Evolutionary conservation across 768 basidiomycete species (phyloP).

Genomic region (Austroboletus festivus): DNA sequence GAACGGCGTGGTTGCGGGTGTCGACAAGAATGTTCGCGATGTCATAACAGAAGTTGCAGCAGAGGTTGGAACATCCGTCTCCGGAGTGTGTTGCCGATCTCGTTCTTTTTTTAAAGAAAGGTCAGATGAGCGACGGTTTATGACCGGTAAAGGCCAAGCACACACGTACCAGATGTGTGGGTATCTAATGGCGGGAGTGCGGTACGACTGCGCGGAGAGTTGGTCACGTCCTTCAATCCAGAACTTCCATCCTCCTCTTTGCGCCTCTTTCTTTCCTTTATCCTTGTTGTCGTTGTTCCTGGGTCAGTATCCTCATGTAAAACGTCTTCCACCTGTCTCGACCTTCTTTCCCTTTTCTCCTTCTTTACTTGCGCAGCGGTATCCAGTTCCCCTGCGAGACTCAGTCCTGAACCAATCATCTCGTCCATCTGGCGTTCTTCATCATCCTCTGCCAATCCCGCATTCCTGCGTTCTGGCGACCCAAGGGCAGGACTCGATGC

Average conservation of each 20-base stretch:
- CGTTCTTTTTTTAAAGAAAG: constrained; percentile 26
- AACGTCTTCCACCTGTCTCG: constrained; percentile 17
- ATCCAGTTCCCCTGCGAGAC: constrained; percentile 16
- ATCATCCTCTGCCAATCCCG: constrained; percentile 54
- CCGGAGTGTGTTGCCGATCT: constrained; percentile 36
- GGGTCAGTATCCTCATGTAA: constrained; percentile 23
- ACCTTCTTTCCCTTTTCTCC: constrained; percentile 39
- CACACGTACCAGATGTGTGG: constrained; percentile 34
- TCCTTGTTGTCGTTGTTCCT: constrained; percentile 23
- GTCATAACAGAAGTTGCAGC: constrained; percentile 34
- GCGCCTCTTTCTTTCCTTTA: constrained; percentile 41
- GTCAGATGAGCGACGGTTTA: constrained; percentile 15
- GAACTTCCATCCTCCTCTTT: constrained; percentile 35
- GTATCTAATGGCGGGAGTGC: constrained; percentile 37
- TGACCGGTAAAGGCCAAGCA: neutral
- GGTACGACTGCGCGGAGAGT: constrained; percentile 43
- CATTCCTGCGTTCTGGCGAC: constrained; percentile 53
- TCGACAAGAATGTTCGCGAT: constrained; percentile 40
- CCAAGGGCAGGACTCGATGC: constrained; percentile 69
- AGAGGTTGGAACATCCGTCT: constrained; percentile 36
- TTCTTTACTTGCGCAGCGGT: constrained; percentile 35
- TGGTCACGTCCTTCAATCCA: constrained; percentile 62
- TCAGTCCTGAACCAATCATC: constrained; percentile 16
- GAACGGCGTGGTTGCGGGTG: constrained; percentile 42
- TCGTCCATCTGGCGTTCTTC: constrained; percentile 46